Evolutionary conservation across 345 rosid genomes (phyloP), one percentile per base, ranked within the genome.

Genomic region (Boechera divaricarpa): DNA sequence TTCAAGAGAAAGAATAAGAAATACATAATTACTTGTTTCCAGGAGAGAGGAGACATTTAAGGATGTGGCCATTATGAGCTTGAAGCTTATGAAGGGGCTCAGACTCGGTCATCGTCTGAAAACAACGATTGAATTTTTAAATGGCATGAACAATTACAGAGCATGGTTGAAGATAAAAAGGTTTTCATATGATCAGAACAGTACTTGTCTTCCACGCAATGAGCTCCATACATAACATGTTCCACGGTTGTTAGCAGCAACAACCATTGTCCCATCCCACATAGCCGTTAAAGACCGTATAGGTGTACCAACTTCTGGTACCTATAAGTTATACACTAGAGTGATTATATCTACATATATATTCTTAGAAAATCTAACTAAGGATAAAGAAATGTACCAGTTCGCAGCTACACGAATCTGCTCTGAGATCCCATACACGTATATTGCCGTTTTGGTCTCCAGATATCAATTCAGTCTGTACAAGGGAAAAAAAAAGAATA

Each of bases 231-330:
- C 93, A 77, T 92, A 95, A 79, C 99, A 95, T 24, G 97, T 92
- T 73, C 99, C 98, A 67, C 75, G 85, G 69, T 92, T 87, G 63
- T 95, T 95, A 66, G 99, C 99, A 71, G 99, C 98, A 53, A 91
- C 99, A 44, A 89, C 98, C 86, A 91, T 78, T 79, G 98, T 92
- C 67, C 99, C 97, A 63, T 95, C 98, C 97, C 96, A 91, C 96
- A 92, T 95, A 44, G 92, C 93, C 2, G 96, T 89, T 72, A 91
- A 82, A 63, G 97, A 95, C 78, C 98, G 90, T 18, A 92, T 90
- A 42, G 96, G 90, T 15, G 97, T 92, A 83, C 90, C 96, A 67
- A 87, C 99, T 79, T 95, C 99, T 61, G 81, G 81, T 51, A 78
- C 77, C 77, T 63, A 41, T 61, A 44, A 42, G 18, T 26, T 49